These are phyloP conservation scores for Aspergillus costaricaensis DNA, from an alignment of 2,329 filamentous ascomycete genomes.

Conservation along the genomic window DNA sequence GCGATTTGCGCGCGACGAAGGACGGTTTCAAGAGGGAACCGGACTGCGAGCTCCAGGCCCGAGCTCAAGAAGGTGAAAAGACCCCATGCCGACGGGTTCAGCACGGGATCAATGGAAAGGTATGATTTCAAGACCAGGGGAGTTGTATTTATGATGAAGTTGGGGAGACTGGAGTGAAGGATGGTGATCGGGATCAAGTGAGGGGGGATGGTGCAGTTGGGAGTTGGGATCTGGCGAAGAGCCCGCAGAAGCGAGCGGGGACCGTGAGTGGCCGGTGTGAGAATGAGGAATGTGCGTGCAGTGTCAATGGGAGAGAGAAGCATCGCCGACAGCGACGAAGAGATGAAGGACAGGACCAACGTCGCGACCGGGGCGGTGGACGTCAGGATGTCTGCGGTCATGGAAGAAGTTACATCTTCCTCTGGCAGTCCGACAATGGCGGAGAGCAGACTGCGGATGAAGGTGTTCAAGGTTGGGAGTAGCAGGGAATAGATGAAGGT, in stretches of 20 bases:
- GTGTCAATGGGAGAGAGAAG: slow-evolving; percentile 86
- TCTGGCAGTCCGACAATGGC: slow-evolving; percentile 90
- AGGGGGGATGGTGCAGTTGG: slow-evolving; percentile 67
- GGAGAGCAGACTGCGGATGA: slow-evolving; percentile 86
- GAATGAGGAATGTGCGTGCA: slow-evolving; percentile 80
- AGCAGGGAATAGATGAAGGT: slow-evolving; percentile 90
- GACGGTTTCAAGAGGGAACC: slow-evolving; percentile 88
- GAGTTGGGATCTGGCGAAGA: slow-evolving; percentile 74
- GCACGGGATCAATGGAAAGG: slow-evolving; percentile 77
- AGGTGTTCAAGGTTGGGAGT: slow-evolving; percentile 84
- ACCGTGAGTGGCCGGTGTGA: slow-evolving; percentile 74
- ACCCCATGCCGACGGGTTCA: slow-evolving; percentile 79
- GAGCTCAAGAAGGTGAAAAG: slow-evolving; percentile 80
- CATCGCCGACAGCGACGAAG: slow-evolving; percentile 71
- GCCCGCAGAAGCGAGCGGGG: slow-evolving; percentile 77
- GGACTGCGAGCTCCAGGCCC: slow-evolving; percentile 76
- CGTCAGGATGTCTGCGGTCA: slow-evolving; percentile 72
- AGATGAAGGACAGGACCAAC: slow-evolving; percentile 69
- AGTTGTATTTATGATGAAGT: slow-evolving; percentile 76
- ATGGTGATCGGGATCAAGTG: slow-evolving; percentile 79
- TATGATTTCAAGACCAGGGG: slow-evolving; percentile 85
- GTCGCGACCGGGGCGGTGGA: slow-evolving; percentile 81
- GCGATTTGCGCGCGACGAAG: slow-evolving; percentile 83
- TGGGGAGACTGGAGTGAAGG: slow-evolving; percentile 81
- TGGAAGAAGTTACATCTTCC: slow-evolving; percentile 56